Conservation (phyloP, 352 stramenopile genomes). For the Phytophthora ohioensis region DNA sequence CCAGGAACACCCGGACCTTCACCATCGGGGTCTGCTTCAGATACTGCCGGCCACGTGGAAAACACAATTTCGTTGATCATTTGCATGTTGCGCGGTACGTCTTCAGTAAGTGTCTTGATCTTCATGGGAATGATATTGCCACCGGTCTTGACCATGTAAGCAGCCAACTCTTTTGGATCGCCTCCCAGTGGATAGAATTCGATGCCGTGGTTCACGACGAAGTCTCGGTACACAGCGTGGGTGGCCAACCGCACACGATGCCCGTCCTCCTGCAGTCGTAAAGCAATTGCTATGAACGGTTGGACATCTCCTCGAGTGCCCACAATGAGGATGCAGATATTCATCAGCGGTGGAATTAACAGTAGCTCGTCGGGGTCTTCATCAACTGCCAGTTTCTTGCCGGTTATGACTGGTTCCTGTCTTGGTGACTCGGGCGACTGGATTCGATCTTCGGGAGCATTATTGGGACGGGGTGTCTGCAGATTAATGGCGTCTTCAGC, state of each 20-base stretch:
- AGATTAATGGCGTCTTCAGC: slow-evolving; percentile 42
- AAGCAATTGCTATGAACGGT: slow-evolving; percentile 86
- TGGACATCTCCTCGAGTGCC: slow-evolving; percentile 90
- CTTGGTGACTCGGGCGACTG: slow-evolving; percentile 7
- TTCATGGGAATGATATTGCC: slow-evolving; percentile 76
- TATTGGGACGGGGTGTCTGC: slow-evolving; percentile 18
- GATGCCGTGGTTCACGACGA: slow-evolving; percentile 75
- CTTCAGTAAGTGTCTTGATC: slow-evolving; percentile 60
- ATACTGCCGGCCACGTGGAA: slow-evolving; percentile 89
- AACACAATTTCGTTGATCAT: slow-evolving; percentile 92
- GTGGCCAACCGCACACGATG: slow-evolving; percentile 93
- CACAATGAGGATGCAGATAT: slow-evolving; percentile 91
- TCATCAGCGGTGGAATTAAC: slow-evolving; percentile 58
- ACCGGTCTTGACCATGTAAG: slow-evolving; percentile 93
- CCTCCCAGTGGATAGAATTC: slow-evolving; percentile 85
- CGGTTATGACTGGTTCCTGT: not conserved
- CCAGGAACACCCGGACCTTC: slow-evolving; percentile 44
- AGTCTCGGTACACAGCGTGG: slow-evolving; percentile 86
- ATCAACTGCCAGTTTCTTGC: not conserved
- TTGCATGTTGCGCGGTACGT: slow-evolving; percentile 83
- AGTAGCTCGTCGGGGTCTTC: slow-evolving; percentile 18
- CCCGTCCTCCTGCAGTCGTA: slow-evolving; percentile 66
- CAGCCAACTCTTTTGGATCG: slow-evolving; percentile 74
- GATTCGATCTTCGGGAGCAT: slow-evolving; percentile 7
- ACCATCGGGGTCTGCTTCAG: slow-evolving; percentile 72